These are phyloP conservation scores for Ogataea methylovora DNA, from an alignment of 805 yeast genomes.

Conservation along the genomic window DNA sequence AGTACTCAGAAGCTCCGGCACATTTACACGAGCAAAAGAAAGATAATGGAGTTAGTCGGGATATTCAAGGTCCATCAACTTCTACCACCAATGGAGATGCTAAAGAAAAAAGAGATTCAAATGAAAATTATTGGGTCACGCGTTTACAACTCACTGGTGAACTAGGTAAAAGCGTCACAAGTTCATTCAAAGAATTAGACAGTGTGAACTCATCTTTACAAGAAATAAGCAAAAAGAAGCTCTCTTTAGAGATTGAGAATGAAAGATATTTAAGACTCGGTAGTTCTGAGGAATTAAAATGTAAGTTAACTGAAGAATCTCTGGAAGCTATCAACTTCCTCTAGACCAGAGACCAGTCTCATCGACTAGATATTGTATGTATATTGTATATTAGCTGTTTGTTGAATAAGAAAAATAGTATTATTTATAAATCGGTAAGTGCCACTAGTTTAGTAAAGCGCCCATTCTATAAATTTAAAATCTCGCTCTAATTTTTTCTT, in stretches of 20 bases:
- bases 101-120: background rate
- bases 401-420: no score
- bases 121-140: slow-evolving; percentile 22
- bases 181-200: slow-evolving; percentile 17
- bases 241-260: slow-evolving; percentile 21
- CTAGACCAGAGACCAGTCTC: slow-evolving; percentile 7
- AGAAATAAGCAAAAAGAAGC: slow-evolving; percentile 9
- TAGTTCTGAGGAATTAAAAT: slow-evolving; percentile 17
- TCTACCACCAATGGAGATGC: background rate
- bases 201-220: slow-evolving; percentile 12
- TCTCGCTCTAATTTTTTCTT: background rate
- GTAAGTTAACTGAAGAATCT: slow-evolving; percentile 31
- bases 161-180: slow-evolving; percentile 7
- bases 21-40: background rate
- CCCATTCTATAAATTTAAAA: no score
- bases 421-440: no score
- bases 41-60: background rate
- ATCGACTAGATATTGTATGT: background rate
- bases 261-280: slow-evolving; percentile 16
- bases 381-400: no score
- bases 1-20: no score
- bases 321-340: slow-evolving; percentile 41
- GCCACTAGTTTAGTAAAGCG: no score
- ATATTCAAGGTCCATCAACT: background rate
- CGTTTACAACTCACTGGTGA: slow-evolving; percentile 17